phyloP scores from a whole-genome alignment of 1,284 basidiomycete genomes.

The Cryptococcus floricola region DNA sequence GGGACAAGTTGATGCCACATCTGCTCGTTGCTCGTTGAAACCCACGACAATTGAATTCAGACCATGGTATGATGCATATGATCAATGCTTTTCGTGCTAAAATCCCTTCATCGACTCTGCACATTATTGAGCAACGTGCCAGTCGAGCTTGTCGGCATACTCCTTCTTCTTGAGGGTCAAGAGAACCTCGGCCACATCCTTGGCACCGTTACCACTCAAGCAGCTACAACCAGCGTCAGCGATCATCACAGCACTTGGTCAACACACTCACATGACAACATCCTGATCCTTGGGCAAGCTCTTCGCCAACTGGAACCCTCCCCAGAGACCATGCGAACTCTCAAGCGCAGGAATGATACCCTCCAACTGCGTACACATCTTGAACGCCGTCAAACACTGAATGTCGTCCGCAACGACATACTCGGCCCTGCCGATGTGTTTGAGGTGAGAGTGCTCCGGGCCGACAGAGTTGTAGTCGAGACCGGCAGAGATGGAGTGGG shows the following conservation, averaged over 20 bases:
- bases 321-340: slow-evolving; percentile 94
- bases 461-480: slow-evolving; percentile 64
- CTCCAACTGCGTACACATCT: slow-evolving; percentile 83
- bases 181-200: slow-evolving; percentile 47
- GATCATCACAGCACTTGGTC: neutral
- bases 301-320: slow-evolving; percentile 78
- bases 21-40: too few species aligned
- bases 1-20: too few species aligned
- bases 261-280: slow-evolving; percentile 74
- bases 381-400: slow-evolving; percentile 87
- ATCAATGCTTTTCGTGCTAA: neutral
- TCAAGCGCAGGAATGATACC: slow-evolving; percentile 98
- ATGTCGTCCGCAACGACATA: slow-evolving; percentile 92
- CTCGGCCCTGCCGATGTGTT: slow-evolving; percentile 88
- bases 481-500: slow-evolving; percentile 94
- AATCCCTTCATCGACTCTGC: too few species aligned
- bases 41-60: neutral
- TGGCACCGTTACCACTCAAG: slow-evolving; percentile 44
- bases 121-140: slow-evolving; percentile 58
- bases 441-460: slow-evolving; percentile 95
- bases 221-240: slow-evolving; percentile 18
- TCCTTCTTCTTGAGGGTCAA: slow-evolving; percentile 53
- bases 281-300: slow-evolving; percentile 77
- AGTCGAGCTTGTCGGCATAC: slow-evolving; percentile 84
- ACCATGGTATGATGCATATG: neutral